Evolutionary conservation across 768 basidiomycete species (phyloP), one percentile per base, ranked within the genome.

Genomic region (Trametes punicea): DNA sequence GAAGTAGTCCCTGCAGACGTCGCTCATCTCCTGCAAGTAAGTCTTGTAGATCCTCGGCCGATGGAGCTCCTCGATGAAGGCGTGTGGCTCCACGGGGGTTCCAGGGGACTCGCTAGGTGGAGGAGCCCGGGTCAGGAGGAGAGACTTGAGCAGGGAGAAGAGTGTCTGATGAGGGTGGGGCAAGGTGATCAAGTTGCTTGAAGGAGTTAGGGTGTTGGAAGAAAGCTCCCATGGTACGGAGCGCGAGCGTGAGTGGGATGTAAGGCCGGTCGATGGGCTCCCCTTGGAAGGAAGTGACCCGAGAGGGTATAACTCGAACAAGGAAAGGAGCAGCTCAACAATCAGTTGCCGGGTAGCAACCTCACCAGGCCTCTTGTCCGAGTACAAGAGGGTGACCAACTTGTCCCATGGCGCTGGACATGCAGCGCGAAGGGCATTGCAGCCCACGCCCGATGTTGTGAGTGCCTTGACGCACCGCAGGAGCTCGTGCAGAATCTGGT

Each of bases 281-380:
- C 78, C 75, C 21, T 74, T 69, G 6, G 81, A 79, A 2, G 88
- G 85, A 11, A 89, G 78, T 3, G 85, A 77, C 0, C 85, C 81
- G 2, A 79, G 64, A 2, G 93, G 93, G 65, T 93, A 98, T 15
- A 98, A 73, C 2, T 98, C 94, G 65, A 95, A 96, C 6, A 98
- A 76, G 53, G 88, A 77, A n/a, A 87, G 76, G 45, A 98, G 76
- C 15, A 99, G 75, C 50, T 98, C 97, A 39, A 90, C 74, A 33
- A 99, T 95, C 52, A 98, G 81, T 65, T 95, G 93, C 30, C 95
- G 84, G 4, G 91, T 88, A 3, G 85, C 82, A 8, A 98, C 78
- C 34, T 99, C 97, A 40, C 97, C 97, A 0, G 97, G 97, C 69
- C 95, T 97, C 77, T 98, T 98, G 76, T 98, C 96, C 3, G 94